Base-by-base conservation (phyloP, 805 yeast genomes). In the Monosporozyma siamensis region DNA sequence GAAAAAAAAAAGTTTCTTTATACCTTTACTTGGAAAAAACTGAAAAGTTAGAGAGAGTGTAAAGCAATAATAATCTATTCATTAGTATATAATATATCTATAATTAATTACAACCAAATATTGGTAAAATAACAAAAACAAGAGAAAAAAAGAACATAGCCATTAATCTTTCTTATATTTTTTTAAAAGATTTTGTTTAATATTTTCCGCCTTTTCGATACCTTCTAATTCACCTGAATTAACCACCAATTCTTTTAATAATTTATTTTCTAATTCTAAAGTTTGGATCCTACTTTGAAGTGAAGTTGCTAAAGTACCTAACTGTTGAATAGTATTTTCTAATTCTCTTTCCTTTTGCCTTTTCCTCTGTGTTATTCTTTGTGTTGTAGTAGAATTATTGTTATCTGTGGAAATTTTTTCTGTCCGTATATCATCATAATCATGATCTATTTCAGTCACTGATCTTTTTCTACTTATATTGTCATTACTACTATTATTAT, bases 301-400 rank as follows among this genome's bases (percentile, higher is more conserved):
- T 15, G 68, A 67, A 39, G 69, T 65, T 10, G 89, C 79, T 47
- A 75, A 65, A 23, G 83, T 88, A 51, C 77, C 78, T 53, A 90
- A 70, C 45, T 82, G 88, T 51, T 76, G 75, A 14, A 89, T 73
- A 45, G 73, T 77, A 45, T 78, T 71, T 63, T 89, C 95, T 79
- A 90, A 75, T 59, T 88, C 90, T 65, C 84, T 94, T 65, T 90
- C 96, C 61, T 86, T 83, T 65, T 82, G 56, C 72, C 89, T 89
- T 77, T 86, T 87, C 72, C 85, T 86, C 12, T 48, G 50, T 23
- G 49, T 47, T 8, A 50, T 25, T 41, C 47, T 48, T 27, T 44
- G 21, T 41, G 44, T 23, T 4, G 36, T 25, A 4, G 30, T 26
- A 11, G 15, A 30, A 8, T 20, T 6, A 14, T 22, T 20, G 7